Evolutionary conservation across 768 basidiomycete species (phyloP), one percentile per base, ranked within the genome.

Genomic region (Agaricus sinodeliciosus): DNA sequence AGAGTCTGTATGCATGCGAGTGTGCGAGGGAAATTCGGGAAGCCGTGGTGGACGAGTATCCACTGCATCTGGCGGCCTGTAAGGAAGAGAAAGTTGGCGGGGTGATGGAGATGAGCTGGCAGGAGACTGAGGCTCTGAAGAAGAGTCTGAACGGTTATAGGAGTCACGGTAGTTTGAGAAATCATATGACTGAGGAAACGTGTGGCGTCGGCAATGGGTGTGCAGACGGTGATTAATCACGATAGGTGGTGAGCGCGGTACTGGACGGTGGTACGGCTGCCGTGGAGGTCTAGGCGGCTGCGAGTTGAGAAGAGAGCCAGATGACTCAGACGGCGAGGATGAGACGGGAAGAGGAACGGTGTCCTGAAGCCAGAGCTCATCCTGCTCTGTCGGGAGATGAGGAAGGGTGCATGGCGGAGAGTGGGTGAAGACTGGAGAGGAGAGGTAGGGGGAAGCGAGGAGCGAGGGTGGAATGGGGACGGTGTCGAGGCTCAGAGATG

Each of bases 361-460:
- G 69, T 85, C 83, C 64, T 78, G 73, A 49, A 85, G 68, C 83
- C 83, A 85, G 56, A 69, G 69, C 58, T 84, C 77, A 55, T 82
- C 78, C 59, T 71, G 73, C 44, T 75, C 70, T 45, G 71, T 76
- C 15, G 79, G 79, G 9, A 67, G 59, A 36, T 59, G 69, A 13
- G 69, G 67, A 9, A 67, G 26, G 2, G 63, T 11, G 11, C 31
- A 31, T 7, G 31, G 49, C 1, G 65, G 51, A 26, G 70, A 63
- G 53, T 69, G 71, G 50, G 68, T 70, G 57, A 83, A 82, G 26
- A 76, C 62, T 64, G 78, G 75, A 0, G 78, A 76, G 16, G 67
- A 72, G 16, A 84, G 77, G 60, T 78, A 71, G 9, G 78, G 81
- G 0, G 81, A 84, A 27, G 76, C 65, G 25, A 73, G 63, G 36